phyloP scores from a whole-genome alignment of 1,139 yeast genomes.

The Pichia sp. region DNA sequence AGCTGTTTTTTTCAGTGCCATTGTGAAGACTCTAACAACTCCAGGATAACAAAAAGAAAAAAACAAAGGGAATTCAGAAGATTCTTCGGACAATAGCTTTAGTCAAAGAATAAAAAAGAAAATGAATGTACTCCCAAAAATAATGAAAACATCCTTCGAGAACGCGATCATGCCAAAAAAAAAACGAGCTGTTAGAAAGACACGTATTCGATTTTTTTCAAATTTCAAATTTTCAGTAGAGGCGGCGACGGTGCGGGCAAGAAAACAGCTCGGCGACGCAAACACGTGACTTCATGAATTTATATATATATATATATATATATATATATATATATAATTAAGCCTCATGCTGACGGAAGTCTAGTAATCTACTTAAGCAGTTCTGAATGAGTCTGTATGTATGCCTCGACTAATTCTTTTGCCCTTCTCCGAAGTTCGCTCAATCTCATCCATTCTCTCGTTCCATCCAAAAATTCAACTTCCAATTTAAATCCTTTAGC shows the following conservation, averaged over 20 bases:
- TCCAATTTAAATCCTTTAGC: no score
- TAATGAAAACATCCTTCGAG: not conserved
- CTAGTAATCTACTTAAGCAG: no score
- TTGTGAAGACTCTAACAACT: slow-evolving; percentile 4
- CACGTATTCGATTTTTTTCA: not conserved
- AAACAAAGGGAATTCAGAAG: not conserved
- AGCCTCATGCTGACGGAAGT: no score
- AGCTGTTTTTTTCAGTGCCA: slow-evolving; percentile 25
- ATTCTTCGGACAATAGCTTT: not conserved
- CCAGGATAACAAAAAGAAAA: not conserved
- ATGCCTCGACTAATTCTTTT: no score
- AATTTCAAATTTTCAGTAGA: not conserved
- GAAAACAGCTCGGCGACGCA: not conserved
- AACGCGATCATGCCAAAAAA: not conserved
- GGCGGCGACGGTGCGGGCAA: no score
- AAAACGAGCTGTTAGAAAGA: not conserved
- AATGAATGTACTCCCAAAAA: not conserved
- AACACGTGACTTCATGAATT: not conserved
- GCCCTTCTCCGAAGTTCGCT: no score
- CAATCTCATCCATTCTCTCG: no score
- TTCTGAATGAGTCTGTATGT: no score
- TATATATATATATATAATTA: no score
- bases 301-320: no score
- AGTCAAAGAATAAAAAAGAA: not conserved
- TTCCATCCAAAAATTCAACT: no score